Percentiles rank a stretch among this genome's conserved stretches.
Evolutionary conservation across 176 grass and related monocot genomes (phyloP).

Genomic region (Musa troglodytarum): DNA sequence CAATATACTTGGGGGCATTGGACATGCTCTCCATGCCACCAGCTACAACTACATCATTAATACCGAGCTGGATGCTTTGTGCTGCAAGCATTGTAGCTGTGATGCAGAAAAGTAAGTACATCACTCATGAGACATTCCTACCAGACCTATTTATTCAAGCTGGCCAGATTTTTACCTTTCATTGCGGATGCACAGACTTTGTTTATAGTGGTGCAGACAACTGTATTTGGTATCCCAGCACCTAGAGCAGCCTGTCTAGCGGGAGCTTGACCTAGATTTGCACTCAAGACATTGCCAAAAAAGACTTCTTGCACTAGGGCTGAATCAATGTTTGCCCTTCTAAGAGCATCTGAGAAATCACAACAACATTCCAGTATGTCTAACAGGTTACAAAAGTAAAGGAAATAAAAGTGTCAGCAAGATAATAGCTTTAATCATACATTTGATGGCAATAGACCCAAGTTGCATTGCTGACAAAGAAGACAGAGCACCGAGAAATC

Average conservation of each 20-base stretch:
- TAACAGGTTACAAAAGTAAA: background rate
- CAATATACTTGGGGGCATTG: conserved; percentile 66
- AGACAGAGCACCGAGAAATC: conserved; percentile 67
- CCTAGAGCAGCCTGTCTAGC: conserved; percentile 67
- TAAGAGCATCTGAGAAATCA: conserved; percentile 42
- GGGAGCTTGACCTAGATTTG: conserved; percentile 81
- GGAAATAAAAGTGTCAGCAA: background rate
- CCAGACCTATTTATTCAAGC: background rate
- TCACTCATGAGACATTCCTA: background rate
- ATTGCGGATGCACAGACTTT: conserved; percentile 84
- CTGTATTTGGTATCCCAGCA: conserved; percentile 59
- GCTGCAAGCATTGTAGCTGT: conserved; percentile 72
- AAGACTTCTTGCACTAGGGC: conserved; percentile 86
- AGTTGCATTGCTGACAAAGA: conserved; percentile 67
- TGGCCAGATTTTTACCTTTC: conserved; percentile 31
- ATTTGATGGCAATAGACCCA: conserved; percentile 64
- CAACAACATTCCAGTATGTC: background rate
- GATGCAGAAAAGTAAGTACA: conserved; percentile 4
- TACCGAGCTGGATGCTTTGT: conserved; percentile 76
- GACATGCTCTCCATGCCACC: conserved; percentile 99
- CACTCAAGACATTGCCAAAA: conserved; percentile 85
- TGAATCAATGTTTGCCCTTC: conserved; percentile 44
- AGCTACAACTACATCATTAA: conserved; percentile 62
- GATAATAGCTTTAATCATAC: conserved; percentile 22
- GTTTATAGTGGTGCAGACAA: conserved; percentile 74